phyloP scores from a whole-genome alignment of 2,329 filamentous ascomycete species.

The Pyrenochaeta sp. region DNA sequence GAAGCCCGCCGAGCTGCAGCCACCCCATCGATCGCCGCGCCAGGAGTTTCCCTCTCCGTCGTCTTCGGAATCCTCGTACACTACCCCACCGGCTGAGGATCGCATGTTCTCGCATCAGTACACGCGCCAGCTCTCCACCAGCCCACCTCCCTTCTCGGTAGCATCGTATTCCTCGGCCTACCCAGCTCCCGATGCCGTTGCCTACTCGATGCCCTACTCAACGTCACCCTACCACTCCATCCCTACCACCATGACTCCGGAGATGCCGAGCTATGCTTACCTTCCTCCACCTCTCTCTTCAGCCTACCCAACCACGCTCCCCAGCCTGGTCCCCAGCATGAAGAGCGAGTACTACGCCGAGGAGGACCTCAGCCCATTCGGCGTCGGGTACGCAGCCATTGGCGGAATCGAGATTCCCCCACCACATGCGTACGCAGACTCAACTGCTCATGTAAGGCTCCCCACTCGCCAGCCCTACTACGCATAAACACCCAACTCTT shows the following conservation, averaged over 20 bases:
- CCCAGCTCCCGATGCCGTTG: constrained; percentile 69
- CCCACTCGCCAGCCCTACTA: constrained; percentile 50
- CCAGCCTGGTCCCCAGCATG: constrained; percentile 66
- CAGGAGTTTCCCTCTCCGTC: constrained; percentile 46
- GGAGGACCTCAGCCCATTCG: constrained; percentile 70
- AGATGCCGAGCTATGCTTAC: constrained; percentile 59
- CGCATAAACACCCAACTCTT: constrained; percentile 42
- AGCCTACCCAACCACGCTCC: constrained; percentile 63
- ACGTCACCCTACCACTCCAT: constrained; percentile 51
- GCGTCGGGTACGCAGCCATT: constrained; percentile 72
- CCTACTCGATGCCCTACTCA: constrained; percentile 64
- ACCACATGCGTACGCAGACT: constrained; percentile 69
- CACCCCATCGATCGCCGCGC: constrained; percentile 44
- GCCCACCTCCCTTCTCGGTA: constrained; percentile 68
- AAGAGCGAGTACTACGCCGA: constrained; percentile 70
- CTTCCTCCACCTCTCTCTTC: constrained; percentile 60
- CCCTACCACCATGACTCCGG: constrained; percentile 46
- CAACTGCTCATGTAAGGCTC: constrained; percentile 78
- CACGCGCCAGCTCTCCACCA: constrained; percentile 73
- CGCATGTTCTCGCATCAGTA: constrained; percentile 71
- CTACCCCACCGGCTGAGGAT: constrained; percentile 69
- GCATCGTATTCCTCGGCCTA: constrained; percentile 69
- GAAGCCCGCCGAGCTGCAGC: constrained; percentile 61
- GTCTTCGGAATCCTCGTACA: constrained; percentile 47
- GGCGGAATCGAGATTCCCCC: constrained; percentile 68